Evolutionary conservation across 2,329 filamentous ascomycete genomes (phyloP), one percentile per base, ranked within the genome.

Genomic region (Alternaria triticimaculans): DNA sequence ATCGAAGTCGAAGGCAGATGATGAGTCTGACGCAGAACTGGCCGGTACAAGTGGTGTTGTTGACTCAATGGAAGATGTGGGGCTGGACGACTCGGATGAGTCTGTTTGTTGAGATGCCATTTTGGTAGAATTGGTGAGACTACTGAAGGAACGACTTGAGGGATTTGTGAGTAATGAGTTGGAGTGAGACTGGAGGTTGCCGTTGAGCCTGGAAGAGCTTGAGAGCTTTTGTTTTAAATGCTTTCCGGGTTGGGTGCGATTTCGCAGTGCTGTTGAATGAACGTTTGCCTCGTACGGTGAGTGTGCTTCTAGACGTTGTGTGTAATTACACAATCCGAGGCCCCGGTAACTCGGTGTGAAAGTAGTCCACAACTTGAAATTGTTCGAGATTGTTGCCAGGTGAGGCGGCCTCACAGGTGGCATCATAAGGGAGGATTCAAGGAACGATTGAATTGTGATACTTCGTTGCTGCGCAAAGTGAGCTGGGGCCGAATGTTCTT

Each of bases 1-100:
- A 10, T 49, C 60, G 26, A 76, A 64, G 7, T 66, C 60, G 9
- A 71, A 70, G 15, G 73, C 63, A 0, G 25, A 5, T 11, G 54
- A 21, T 7, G 60, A 63, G 5, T 53, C 65, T 3, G 58, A 64
- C 3, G 51, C 62, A 23, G 67, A 56, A 1, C 63, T 69, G 65
- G 58, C n/a, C 62, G 67, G 11, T 3, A 28, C 15, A 4, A 20
- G 3, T 37, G 20, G 30, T 7, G 49, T 41, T 10, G 28, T 37
- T 6, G 53, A 28, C 7, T 43, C 2, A 11, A 44, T 43, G 5
- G 53, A 25, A 2, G 33, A 55, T n/a, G 30, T 11, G 2, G 30
- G n/a, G 37, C 23, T 44, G 7, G 10, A 18, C 3, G 30, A 9
- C 3, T 6, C 21, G 5, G 37, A 20, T 18, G 37, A 21, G 7